Evolutionary conservation across 345 rosid genomes (phyloP).

Genomic region (Euphorbia pulcherrima): DNA sequence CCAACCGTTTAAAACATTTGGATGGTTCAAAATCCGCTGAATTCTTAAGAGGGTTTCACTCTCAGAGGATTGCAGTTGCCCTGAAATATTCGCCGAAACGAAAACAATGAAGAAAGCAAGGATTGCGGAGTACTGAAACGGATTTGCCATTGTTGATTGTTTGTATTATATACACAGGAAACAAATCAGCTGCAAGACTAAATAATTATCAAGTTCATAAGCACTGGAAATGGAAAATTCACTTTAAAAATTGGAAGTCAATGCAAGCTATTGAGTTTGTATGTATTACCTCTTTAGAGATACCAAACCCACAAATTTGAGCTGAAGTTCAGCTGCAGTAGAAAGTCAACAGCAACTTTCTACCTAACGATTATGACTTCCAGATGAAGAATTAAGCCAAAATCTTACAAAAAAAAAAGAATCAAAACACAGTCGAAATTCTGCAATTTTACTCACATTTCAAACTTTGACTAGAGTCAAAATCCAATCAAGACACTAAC

Average conservation of each 20-base stretch:
- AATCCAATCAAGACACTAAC: slow-evolving; percentile 17
- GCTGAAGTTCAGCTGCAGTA: slow-evolving; percentile 12
- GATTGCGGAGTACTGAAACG: slow-evolving; percentile 27
- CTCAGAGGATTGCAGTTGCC: slow-evolving; percentile 71
- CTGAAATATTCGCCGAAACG: slow-evolving; percentile 38
- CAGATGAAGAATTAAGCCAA: slow-evolving; percentile 22
- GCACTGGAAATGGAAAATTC: neutral
- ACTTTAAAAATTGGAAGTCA: neutral
- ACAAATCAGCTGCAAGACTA: neutral
- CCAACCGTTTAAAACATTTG: slow-evolving; percentile 63
- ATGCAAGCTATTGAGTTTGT: neutral
- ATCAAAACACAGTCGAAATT: slow-evolving; percentile 22
- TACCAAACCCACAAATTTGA: slow-evolving; percentile 18
- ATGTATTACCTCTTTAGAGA: slow-evolving; percentile 7
- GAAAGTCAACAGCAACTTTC: slow-evolving; percentile 15
- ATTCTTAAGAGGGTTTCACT: slow-evolving; percentile 65
- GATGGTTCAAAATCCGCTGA: slow-evolving; percentile 56
- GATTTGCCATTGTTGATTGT: slow-evolving; percentile 45
- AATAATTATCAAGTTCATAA: neutral
- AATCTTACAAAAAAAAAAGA: slow-evolving; percentile 15
- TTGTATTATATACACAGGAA: neutral
- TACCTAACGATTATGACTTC: slow-evolving; percentile 24
- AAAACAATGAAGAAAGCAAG: slow-evolving; percentile 37
- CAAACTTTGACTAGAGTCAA: slow-evolving; percentile 17
- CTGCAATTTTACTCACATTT: slow-evolving; percentile 13